Evolutionary conservation across 768 basidiomycete genomes (phyloP), one percentile per base, ranked within the genome.

Genomic region (Suillus alpinus): DNA sequence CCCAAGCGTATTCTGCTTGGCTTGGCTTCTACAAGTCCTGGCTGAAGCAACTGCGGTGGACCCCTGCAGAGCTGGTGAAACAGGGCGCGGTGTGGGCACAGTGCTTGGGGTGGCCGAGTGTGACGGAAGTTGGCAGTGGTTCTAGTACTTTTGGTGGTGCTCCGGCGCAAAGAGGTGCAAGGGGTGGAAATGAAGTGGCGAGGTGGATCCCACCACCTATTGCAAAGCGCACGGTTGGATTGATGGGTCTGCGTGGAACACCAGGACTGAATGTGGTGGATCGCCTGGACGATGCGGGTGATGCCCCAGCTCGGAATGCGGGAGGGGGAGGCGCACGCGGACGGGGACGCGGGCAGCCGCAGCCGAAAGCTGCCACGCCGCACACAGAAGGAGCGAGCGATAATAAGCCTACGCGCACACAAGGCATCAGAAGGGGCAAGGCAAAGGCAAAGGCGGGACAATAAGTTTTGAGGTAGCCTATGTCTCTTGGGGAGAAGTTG

Each of bases 11-110:
- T 65, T 74, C 76, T 37, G 79, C 83, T 31, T 83, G 77, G 76
- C 68, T 87, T 46, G 86, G 86, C 13, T 87, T 83, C 68, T 86
- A 86, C 68, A 80, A 82, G 20, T 68, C 74, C 4, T 72, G 71
- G 51, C 49, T 74, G 36, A 79, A 73, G 65, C 56, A 62, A 8
- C 57, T 83, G 58, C 67, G 71, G 44, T 81, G 79, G 77, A 73
- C 71, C 10, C 73, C 67, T 49, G 73, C 69, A 46, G 67, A 74
- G 16, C 73, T 82, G 20, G 82, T 86, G 5, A 56, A 70, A 26
- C 68, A 73, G 43, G 82, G 73, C 10, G 53, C 53, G 1, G 26
- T 55, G 14, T 55, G 53, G 53, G 53, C 53, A 5, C 36, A 0
- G 53, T 55, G 37, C 37, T 39, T 55, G 37, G 53, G 53, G 37